phyloP scores from a whole-genome alignment of 208 protist genomes.

The Blastocrithidia nonstop region DNA sequence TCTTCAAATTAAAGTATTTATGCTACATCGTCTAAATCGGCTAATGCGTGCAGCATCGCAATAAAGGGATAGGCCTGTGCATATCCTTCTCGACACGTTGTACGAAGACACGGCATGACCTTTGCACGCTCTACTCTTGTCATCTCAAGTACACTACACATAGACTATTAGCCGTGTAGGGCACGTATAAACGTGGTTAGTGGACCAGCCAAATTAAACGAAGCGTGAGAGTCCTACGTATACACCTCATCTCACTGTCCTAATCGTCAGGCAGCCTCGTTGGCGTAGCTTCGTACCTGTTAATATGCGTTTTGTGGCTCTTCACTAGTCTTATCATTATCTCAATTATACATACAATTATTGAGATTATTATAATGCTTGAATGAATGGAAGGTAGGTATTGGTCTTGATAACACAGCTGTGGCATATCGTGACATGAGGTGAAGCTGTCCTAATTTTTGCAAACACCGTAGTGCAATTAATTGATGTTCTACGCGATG shows the following conservation, averaged over 20 bases:
- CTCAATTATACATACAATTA: conserved; percentile 6
- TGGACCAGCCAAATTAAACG: not conserved
- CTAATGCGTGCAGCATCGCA: conserved; percentile 56
- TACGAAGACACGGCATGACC: conserved; percentile 27
- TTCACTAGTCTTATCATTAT: not conserved
- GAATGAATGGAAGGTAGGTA: not conserved
- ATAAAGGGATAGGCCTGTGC: conserved; percentile 46
- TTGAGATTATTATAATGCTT: not conserved
- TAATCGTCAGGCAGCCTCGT: conserved; percentile 76
- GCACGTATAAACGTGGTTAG: not conserved
- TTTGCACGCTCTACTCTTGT: conserved; percentile 26
- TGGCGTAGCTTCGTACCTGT: conserved; percentile 46
- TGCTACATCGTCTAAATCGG: conserved; percentile 54
- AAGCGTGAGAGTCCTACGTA: not conserved
- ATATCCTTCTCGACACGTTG: conserved; percentile 53
- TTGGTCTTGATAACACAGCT: conserved; percentile 5
- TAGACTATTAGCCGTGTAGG: conserved; percentile 1
- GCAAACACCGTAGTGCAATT: conserved; percentile 66
- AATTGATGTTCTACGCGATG: conserved; percentile 55
- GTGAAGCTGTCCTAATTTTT: conserved; percentile 72
- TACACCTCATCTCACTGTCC: conserved; percentile 60
- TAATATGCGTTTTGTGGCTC: conserved; percentile 2
- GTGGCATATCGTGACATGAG: conserved; percentile 62
- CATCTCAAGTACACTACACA: conserved; percentile 4
- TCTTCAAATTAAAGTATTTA: too few relatives aligned